Base-by-base conservation (phyloP, 1,284 basidiomycete genomes). In the Cutaneotrichosporon cavernicola region DNA sequence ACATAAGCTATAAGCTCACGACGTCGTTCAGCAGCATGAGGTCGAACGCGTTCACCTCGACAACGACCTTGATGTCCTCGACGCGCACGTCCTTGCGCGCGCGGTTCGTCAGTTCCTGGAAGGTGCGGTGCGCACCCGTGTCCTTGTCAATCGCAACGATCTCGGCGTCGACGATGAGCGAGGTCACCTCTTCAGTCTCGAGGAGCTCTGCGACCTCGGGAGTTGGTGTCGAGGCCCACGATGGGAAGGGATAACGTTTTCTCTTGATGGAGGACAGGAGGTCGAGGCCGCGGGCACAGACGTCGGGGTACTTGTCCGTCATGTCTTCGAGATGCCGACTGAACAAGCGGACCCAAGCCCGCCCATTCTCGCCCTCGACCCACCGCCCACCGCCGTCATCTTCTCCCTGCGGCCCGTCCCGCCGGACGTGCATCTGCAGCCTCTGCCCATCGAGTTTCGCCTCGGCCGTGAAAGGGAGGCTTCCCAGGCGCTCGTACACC, bases 11-110 rank as follows among this genome's bases (percentile, higher is more conserved):
- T 8, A n/a, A 8, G 77, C 86, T 67, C 73, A 91, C 94, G 84
- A 93, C 87, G 70, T 94, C 96, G 72, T 99, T 98, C 63, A 98
- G 82, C 74, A 93, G 94, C 66, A 99, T 85, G 58, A 99, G 82
- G 76, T 99, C 97, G 73, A 99, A 99, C 0, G 89, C 93, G 77
- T 94, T 98, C 5, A 99, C 85, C 73, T 93, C 96, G 14, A 99
- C 97, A 61, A 89, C 87, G 66, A 99, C 90, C 83, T 93, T 91
- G 74, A 99, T 95, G 76, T 99, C 95, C 75, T 95, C 91, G 0
- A 95, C 86, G 76, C 91, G 92, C 72, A 99, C 97, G 71, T 98
- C 97, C 81, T 99, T 99, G 63, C 97, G 89, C 74, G 98, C 98
- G 58, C 97, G 86, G 69, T 88, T 89, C 70, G 91, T 93, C 6